Conservation (phyloP, 2,329 filamentous ascomycete genomes). For the Fusarium secorum region DNA sequence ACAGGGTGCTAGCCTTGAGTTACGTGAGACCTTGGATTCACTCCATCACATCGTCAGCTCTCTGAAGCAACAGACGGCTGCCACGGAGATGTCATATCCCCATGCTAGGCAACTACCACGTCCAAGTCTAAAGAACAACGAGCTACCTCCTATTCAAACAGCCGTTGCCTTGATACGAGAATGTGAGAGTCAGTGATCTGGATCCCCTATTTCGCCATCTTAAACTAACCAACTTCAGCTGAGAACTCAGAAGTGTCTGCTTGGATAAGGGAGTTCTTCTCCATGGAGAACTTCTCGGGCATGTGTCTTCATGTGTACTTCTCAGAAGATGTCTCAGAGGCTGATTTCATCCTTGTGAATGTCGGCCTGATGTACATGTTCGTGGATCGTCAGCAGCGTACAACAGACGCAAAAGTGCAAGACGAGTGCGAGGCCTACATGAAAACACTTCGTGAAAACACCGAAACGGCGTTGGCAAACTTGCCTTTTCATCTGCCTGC, state of each 20-base stretch:
- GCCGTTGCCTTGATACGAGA: constrained; percentile 32
- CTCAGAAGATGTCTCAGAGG: constrained; percentile 43
- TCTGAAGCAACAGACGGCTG: constrained; percentile 38
- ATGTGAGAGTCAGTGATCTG: constrained; percentile 29
- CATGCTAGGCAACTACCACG: constrained; percentile 33
- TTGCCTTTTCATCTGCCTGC: constrained; percentile 46
- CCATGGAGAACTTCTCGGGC: constrained; percentile 44
- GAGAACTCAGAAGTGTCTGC: constrained; percentile 35
- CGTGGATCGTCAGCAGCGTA: constrained; percentile 31
- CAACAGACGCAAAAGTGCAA: constrained; percentile 24
- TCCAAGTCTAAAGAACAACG: constrained; percentile 25
- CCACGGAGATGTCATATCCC: constrained; percentile 38
- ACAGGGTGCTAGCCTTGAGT: constrained; percentile 42
- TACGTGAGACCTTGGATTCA: constrained; percentile 48
- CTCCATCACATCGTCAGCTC: constrained; percentile 43
- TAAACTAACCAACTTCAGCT: constrained; percentile 15
- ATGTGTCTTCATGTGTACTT: constrained; percentile 47
- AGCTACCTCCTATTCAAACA: constrained; percentile 39
- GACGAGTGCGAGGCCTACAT: constrained; percentile 39
- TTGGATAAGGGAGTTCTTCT: constrained; percentile 45
- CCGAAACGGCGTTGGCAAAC: constrained; percentile 45
- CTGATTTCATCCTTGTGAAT: constrained; percentile 48
- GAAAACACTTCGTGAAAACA: constrained; percentile 40
- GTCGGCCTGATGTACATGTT: constrained; percentile 45
- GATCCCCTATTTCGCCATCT: background rate